Conservation (phyloP, 441 rosid species). For the Omphalea diandra region DNA sequence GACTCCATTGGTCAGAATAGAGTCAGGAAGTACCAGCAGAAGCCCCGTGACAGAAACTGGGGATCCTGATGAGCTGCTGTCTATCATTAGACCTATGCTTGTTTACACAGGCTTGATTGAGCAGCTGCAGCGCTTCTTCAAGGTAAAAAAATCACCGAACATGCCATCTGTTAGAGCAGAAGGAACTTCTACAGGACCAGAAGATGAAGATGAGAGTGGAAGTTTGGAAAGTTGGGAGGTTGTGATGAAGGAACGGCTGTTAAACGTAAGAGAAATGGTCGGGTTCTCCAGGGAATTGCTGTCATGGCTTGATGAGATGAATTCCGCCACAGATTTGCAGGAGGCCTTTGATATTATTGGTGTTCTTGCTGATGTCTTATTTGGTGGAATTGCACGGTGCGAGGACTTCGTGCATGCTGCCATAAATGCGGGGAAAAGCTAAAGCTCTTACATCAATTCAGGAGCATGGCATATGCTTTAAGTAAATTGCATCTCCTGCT, state of each 20-base stretch:
- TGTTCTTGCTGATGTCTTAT: conserved; percentile 70
- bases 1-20: conserved; percentile 36
- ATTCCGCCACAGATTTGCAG: conserved; percentile 72
- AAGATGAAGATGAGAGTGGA: conserved; percentile 45
- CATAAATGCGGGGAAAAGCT: conserved; percentile 62
- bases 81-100: conserved; percentile 82
- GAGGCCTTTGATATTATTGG: conserved; percentile 94
- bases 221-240: conserved; percentile 85
- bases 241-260: conserved; percentile 74
- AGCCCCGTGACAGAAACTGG: conserved; percentile 38
- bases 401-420: conserved; percentile 87
- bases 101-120: conserved; percentile 95
- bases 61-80: conserved; percentile 55
- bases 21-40: conserved; percentile 51
- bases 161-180: conserved; percentile 34
- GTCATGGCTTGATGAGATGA: conserved; percentile 90
- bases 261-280: conserved; percentile 83
- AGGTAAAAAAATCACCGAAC: conserved; percentile 56
- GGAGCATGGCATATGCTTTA: conserved; percentile 29
- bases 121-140: conserved; percentile 87
- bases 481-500: not conserved
- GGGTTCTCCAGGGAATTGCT: conserved; percentile 88
- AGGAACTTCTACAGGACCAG: conserved; percentile 44
- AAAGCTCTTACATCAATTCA: conserved; percentile 15
- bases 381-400: conserved; percentile 62